Evolutionary conservation across 148 eudicot species (phyloP).

Genomic region (Cornus florida): DNA sequence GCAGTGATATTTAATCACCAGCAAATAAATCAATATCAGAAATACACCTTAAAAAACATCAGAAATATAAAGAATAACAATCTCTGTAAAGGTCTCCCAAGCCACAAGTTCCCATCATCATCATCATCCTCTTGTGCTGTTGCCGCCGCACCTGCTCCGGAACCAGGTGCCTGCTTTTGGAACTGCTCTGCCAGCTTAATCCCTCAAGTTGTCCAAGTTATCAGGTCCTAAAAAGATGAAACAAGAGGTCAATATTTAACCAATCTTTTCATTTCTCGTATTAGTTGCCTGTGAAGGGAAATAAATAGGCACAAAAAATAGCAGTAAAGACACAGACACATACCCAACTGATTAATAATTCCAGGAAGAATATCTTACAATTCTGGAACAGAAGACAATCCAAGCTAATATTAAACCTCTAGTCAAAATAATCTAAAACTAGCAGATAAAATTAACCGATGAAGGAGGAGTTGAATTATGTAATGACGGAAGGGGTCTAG

Average conservation of each 20-base stretch:
- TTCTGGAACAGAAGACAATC: constrained; percentile 34
- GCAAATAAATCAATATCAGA: neutral
- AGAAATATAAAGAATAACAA: neutral
- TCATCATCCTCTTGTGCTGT: constrained; percentile 34
- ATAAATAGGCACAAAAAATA: neutral
- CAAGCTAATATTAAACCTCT: neutral
- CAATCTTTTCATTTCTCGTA: neutral
- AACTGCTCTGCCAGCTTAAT: constrained; percentile 61
- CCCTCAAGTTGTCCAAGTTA: constrained; percentile 22
- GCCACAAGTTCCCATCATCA: constrained; percentile 60
- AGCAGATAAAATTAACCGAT: no score
- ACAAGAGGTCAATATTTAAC: neutral
- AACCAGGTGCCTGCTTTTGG: constrained; percentile 41
- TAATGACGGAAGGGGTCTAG: neutral
- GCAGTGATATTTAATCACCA: neutral
- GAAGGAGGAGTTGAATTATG: no score
- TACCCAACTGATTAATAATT: constrained; percentile 85
- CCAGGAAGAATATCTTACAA: constrained; percentile 90
- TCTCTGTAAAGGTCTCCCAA: constrained; percentile 63
- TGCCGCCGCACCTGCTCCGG: constrained; percentile 22
- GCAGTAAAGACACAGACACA: neutral
- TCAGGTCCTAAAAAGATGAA: constrained; percentile 44
- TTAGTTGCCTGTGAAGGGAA: neutral
- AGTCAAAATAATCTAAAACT: neutral
- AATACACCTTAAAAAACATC: neutral